phyloP scores from a whole-genome alignment of 106 monocot genomes.

The Dendrobium officinale region DNA sequence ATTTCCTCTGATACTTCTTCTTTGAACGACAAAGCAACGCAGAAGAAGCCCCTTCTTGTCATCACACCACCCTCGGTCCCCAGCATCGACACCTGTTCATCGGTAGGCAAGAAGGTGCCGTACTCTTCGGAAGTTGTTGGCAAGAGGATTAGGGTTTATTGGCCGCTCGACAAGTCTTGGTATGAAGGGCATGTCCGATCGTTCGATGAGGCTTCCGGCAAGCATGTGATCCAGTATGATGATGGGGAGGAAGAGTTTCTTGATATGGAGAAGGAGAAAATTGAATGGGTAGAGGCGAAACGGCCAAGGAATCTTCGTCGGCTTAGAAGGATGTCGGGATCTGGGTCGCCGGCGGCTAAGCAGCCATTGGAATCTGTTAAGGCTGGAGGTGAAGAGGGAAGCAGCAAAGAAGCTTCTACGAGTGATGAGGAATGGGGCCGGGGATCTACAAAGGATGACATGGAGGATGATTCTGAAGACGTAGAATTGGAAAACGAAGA shows the following conservation, averaged over 20 bases:
- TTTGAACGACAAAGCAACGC: not conserved
- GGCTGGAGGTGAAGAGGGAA: conserved; percentile 11
- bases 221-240: conserved; percentile 59
- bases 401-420: conserved; percentile 22
- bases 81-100: conserved; percentile 11
- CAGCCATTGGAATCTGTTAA: not conserved
- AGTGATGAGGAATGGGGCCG: conserved; percentile 58
- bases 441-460: conserved; percentile 11
- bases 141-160: conserved; percentile 57
- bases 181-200: conserved; percentile 56
- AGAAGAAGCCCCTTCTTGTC: conserved; percentile 29
- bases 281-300: conserved; percentile 57
- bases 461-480: conserved; percentile 28
- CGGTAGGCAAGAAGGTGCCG: conserved; percentile 4
- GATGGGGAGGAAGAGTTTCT: conserved; percentile 74
- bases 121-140: conserved; percentile 40
- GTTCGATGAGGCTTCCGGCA: conserved; percentile 32
- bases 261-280: conserved; percentile 51
- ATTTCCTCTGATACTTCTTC: conserved; percentile 19
- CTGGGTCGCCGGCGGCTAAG: not conserved
- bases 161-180: conserved; percentile 75
- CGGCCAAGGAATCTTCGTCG: conserved; percentile 38
- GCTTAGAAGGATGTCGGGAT: conserved; percentile 35
- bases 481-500: conserved; percentile 46
- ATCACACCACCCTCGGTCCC: conserved; percentile 21